These are phyloP conservation scores for Deinandra increscens DNA, from an alignment of 129 eudicot genomes.

Conservation along the genomic window DNA sequence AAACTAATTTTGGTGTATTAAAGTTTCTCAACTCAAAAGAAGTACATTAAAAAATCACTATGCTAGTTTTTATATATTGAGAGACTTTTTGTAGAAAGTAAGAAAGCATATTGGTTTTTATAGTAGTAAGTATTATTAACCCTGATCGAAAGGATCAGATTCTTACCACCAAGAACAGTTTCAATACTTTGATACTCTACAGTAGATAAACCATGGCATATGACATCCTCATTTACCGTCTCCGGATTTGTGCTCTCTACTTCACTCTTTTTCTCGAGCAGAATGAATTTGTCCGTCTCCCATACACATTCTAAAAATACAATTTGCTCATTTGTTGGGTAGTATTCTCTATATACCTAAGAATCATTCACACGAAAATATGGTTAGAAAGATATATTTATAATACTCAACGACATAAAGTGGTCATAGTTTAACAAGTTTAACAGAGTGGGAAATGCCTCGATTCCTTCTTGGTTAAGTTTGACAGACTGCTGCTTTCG, in stretches of 20 bases:
- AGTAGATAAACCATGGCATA: constrained; percentile 29
- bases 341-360: constrained; percentile 77
- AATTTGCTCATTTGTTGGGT: constrained; percentile 50
- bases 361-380: constrained; percentile 6
- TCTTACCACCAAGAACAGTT: constrained; percentile 67
- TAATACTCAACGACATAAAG: neutral
- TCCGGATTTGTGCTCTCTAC: constrained; percentile 29
- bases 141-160: neutral
- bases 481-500: constrained; percentile 58
- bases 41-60: too few species aligned
- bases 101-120: too few species aligned
- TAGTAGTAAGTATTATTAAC: too few species aligned
- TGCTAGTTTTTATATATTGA: too few species aligned
- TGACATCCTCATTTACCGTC: constrained; percentile 29
- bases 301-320: constrained; percentile 61
- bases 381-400: neutral
- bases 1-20: too few species aligned
- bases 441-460: constrained; percentile 39
- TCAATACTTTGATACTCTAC: constrained; percentile 57
- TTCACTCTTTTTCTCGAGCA: constrained; percentile 48
- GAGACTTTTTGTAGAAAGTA: too few species aligned
- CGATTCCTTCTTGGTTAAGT: constrained; percentile 68
- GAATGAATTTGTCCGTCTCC: constrained; percentile 65
- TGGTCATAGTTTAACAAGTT: neutral
- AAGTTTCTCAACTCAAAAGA: too few species aligned